A percentile compares a stretch with the other conserved stretches of the same genome.
Conservation (phyloP, 257 asterid genomes). For the Lavandula angustifolia region DNA sequence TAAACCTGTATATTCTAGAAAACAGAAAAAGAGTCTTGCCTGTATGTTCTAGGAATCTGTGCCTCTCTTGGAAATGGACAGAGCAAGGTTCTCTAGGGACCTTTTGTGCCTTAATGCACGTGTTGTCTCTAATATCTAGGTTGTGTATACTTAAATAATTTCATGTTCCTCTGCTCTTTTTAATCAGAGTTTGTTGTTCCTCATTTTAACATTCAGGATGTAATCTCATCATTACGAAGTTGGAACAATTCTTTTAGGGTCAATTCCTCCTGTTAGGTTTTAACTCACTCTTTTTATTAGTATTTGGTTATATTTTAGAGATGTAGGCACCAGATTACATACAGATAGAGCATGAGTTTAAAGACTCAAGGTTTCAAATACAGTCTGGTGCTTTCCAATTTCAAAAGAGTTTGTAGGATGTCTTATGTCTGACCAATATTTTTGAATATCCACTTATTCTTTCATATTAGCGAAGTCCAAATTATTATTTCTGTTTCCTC, state of each 20-base stretch:
- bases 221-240: not conserved
- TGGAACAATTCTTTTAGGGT: not conserved
- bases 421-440: not conserved
- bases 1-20: too few relatives aligned
- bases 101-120: not conserved
- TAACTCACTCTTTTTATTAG: slow-evolving; percentile 9
- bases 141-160: not conserved
- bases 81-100: too few relatives aligned
- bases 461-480: not conserved
- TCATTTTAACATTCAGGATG: not conserved
- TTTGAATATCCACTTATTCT: slow-evolving; percentile 9
- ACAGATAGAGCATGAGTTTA: not conserved
- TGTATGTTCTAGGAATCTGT: not conserved
- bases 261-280: slow-evolving; percentile 7
- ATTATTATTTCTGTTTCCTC: not conserved
- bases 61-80: too few relatives aligned
- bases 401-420: not conserved
- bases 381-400: not conserved
- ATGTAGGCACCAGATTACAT: not conserved
- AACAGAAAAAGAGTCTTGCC: not conserved
- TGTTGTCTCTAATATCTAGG: not conserved
- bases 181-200: slow-evolving; percentile 2
- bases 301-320: not conserved
- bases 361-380: not conserved
- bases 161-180: not conserved